phyloP scores from a whole-genome alignment of 441 rosid species.

The Hura crepitans region DNA sequence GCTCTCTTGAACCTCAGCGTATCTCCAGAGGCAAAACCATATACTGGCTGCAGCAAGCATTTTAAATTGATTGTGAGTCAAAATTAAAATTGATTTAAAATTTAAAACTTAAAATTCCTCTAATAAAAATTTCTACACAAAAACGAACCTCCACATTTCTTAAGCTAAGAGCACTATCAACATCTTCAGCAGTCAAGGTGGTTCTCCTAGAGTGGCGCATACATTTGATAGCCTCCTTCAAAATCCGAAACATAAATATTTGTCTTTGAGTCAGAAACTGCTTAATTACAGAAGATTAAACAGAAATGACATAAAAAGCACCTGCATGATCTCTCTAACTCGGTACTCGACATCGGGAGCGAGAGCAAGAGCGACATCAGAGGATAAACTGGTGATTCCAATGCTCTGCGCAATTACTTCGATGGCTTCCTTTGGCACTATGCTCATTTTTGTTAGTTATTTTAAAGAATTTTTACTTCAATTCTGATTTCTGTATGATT shows the following conservation, averaged over 20 bases:
- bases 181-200: conserved; percentile 67
- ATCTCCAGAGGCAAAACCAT: conserved; percentile 77
- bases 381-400: conserved; percentile 63
- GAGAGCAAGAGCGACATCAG: conserved; percentile 72
- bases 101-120: neutral
- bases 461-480: neutral
- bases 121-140: neutral
- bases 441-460: conserved; percentile 44
- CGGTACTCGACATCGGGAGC: conserved; percentile 95
- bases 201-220: conserved; percentile 94
- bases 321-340: conserved; percentile 94
- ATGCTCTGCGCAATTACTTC: conserved; percentile 89
- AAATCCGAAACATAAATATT: neutral
- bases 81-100: neutral
- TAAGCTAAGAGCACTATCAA: conserved; percentile 78
- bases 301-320: conserved; percentile 10
- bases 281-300: neutral
- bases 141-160: conserved; percentile 70
- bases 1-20: conserved; percentile 74
- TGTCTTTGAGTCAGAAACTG: neutral
- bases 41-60: conserved; percentile 51
- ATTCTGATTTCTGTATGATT: neutral
- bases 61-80: neutral
- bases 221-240: conserved; percentile 85
- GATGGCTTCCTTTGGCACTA: conserved; percentile 83